Evolutionary conservation across 768 basidiomycete species (phyloP).

Genomic region (Lepiota venenata): DNA sequence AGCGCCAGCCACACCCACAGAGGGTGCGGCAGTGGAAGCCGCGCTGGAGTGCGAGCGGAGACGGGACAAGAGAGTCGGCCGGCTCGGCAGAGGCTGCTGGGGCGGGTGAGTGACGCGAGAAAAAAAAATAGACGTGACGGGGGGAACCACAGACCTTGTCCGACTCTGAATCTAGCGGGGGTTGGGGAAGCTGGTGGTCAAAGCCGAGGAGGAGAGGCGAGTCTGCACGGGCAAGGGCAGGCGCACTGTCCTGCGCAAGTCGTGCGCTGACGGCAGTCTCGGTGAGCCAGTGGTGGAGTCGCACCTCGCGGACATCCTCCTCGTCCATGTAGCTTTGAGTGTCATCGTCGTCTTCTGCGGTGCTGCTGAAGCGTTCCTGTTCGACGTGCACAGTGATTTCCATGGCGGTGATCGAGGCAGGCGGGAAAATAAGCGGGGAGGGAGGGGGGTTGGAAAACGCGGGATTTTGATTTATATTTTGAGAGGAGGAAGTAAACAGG

Average conservation of each 20-base stretch:
- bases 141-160: background rate
- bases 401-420: background rate
- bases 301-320: background rate
- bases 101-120: background rate
- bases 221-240: conserved; percentile 1
- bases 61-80: background rate
- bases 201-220: conserved; percentile 4
- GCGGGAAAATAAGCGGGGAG: conserved; percentile 8
- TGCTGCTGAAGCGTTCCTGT: background rate
- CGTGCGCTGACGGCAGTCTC: background rate
- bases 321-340: conserved; percentile 3
- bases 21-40: background rate
- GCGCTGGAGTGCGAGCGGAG: conserved; percentile 1
- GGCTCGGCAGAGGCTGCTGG: background rate
- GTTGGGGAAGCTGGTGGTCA: background rate
- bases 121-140: background rate
- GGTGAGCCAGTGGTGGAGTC: conserved; percentile 7
- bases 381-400: background rate
- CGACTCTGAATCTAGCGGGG: background rate
- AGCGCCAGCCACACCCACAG: background rate
- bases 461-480: conserved; percentile 11
- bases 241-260: background rate
- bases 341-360: background rate
- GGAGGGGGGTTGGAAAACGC: background rate
- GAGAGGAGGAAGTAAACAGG: background rate